Percentiles rank a stretch among this genome's conserved stretches.
phyloP scores from a whole-genome alignment of 2,329 filamentous ascomycete species.

The Apiospora hydei region DNA sequence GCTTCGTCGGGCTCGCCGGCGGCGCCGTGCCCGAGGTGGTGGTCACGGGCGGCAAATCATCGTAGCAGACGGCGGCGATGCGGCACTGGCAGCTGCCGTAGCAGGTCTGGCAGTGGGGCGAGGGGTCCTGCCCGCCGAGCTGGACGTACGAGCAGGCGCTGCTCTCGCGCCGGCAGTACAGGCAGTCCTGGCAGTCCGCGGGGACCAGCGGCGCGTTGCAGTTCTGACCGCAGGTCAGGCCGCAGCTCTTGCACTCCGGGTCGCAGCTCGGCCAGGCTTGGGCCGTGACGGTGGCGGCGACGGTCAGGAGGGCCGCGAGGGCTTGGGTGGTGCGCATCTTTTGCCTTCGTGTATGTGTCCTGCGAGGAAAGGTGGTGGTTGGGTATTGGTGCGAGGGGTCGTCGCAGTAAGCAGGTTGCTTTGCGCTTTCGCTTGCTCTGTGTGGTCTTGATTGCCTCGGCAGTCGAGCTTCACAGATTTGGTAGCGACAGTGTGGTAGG shows the following conservation, averaged over 20 bases:
- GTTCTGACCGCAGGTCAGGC: slow-evolving; percentile 35
- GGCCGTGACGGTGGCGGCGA: slow-evolving; percentile 24
- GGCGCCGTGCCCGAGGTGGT: background rate
- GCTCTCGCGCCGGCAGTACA: slow-evolving; percentile 39
- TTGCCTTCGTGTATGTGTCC: background rate
- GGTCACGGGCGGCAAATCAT: background rate
- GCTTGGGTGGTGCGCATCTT: background rate
- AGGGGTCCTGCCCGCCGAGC: slow-evolving; percentile 23
- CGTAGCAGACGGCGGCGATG: slow-evolving; percentile 1
- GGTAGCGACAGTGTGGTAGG: background rate
- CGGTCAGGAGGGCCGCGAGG: slow-evolving; percentile 23
- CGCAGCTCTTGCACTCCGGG: slow-evolving; percentile 30
- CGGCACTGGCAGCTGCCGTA: slow-evolving; percentile 4
- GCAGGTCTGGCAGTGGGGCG: slow-evolving; percentile 14
- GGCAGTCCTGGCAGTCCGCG: slow-evolving; percentile 31
- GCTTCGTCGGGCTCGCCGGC: background rate
- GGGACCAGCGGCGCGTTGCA: slow-evolving; percentile 32
- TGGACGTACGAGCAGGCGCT: slow-evolving; percentile 32
- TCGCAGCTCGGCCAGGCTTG: slow-evolving; percentile 28
- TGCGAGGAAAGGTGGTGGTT: background rate
- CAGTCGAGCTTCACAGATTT: background rate
- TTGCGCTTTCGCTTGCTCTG: background rate
- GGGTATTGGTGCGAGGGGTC: background rate
- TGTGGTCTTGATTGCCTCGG: background rate
- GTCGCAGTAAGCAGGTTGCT: background rate